Conservation (phyloP, 805 yeast species). For the Hermanozyma aechmeae region DNA sequence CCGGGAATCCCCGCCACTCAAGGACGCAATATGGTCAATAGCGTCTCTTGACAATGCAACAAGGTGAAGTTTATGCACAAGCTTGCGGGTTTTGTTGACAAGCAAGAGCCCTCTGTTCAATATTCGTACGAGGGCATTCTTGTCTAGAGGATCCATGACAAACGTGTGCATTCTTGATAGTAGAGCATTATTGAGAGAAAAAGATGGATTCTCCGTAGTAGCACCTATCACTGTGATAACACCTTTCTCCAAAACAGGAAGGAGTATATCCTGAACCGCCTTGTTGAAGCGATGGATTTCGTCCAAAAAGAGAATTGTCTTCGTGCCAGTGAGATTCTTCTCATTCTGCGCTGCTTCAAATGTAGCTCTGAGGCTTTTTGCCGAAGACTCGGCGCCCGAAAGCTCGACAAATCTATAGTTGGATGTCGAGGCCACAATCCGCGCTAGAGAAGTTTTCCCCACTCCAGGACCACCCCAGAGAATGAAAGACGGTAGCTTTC, state of each 20-base stretch:
- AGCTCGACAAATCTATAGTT: constrained; percentile 27
- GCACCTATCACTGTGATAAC: constrained; percentile 32
- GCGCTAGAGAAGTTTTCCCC: constrained; percentile 34
- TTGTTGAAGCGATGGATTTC: constrained; percentile 37
- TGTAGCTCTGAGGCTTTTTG: constrained; percentile 25
- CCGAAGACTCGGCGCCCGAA: constrained; percentile 29
- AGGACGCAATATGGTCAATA: constrained; percentile 56
- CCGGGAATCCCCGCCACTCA: constrained; percentile 86
- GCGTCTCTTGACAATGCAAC: constrained; percentile 48
- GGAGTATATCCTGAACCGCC: constrained; percentile 31
- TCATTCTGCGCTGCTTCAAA: constrained; percentile 30
- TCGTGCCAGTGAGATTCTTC: constrained; percentile 20
- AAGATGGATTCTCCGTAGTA: constrained; percentile 58
- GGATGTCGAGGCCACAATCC: constrained; percentile 26
- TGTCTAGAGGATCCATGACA: constrained; percentile 29
- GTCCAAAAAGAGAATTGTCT: constrained; percentile 27
- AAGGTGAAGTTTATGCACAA: constrained; percentile 39
- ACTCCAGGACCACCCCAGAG: constrained; percentile 39
- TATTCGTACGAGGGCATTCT: constrained; percentile 24
- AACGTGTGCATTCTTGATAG: constrained; percentile 37
- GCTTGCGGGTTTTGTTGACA: constrained; percentile 44
- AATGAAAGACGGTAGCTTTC: constrained; percentile 29
- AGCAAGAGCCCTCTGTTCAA: constrained; percentile 28
- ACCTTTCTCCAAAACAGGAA: constrained; percentile 35
- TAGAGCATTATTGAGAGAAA: constrained; percentile 31